Evolutionary conservation across 306 rosid species (phyloP).

Genomic region (Trifolium repens): DNA sequence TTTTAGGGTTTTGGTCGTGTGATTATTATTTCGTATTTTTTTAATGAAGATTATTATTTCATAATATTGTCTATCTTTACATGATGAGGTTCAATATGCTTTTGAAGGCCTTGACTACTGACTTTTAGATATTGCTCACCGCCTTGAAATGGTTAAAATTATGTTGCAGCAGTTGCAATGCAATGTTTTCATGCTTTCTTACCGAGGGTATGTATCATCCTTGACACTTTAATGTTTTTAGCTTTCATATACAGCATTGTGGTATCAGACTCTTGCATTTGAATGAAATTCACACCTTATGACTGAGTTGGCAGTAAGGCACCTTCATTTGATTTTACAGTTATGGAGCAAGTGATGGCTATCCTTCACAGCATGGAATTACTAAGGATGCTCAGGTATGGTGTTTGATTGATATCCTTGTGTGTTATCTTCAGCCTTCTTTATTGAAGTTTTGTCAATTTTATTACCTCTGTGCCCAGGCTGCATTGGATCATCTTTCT

Average conservation of each 20-base stretch:
- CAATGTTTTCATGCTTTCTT: slow-evolving; percentile 96
- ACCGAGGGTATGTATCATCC: slow-evolving; percentile 74
- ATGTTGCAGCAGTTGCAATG: slow-evolving; percentile 86
- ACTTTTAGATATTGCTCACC: slow-evolving; percentile 93
- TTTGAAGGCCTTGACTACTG: slow-evolving; percentile 67
- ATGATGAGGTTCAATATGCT: slow-evolving; percentile 39
- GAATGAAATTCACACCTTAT: slow-evolving; percentile 33
- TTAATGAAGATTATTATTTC: not conserved
- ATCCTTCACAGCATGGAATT: slow-evolving; percentile 96
- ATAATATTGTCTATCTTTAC: not conserved
- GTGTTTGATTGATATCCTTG: slow-evolving; percentile 23
- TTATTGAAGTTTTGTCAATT: not conserved
- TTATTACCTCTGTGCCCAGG: slow-evolving; percentile 54
- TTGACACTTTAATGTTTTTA: slow-evolving; percentile 18
- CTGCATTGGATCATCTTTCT: slow-evolving; percentile 96
- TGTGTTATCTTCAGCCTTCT: not conserved
- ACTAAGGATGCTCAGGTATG: slow-evolving; percentile 91
- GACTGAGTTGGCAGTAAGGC: slow-evolving; percentile 38
- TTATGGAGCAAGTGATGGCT: slow-evolving; percentile 98
- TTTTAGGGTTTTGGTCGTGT: slow-evolving; percentile 37
- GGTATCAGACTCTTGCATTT: slow-evolving; percentile 17
- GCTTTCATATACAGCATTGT: not conserved
- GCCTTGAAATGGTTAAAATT: slow-evolving; percentile 95
- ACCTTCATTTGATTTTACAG: slow-evolving; percentile 48
- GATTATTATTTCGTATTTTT: too few relatives aligned